Base-by-base conservation (phyloP, 2,329 filamentous ascomycete genomes). In the Chaetomiaceae sp. region DNA sequence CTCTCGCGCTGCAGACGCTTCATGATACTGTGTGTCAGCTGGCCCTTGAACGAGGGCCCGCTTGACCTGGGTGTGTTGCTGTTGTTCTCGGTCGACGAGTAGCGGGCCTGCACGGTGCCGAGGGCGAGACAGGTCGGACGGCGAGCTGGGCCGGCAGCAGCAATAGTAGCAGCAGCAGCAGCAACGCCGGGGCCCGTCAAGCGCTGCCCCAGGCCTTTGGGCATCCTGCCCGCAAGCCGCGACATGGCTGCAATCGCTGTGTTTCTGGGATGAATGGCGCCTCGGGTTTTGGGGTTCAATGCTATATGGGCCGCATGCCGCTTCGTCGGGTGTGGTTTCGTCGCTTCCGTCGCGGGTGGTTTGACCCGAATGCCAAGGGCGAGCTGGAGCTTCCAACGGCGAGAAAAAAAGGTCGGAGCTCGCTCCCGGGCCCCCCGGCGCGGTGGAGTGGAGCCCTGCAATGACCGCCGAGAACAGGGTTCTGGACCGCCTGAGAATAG, bases 21-120 rank as follows among this genome's bases (percentile, higher is more conserved):
- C 50, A 69, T 69, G 48, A 79, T 77, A 57, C 76, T 79, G 63
- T 78, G 72, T 34, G 78, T 75, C 64, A 82, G 71, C 65, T 81
- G 79, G 21, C 77, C 77, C 51, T 75, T 73, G 65, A 81, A 82
- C 10, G 59, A 59, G 7, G 55, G 48, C 29, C 60, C 59, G 27
- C 32, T 53, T 11, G 47, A 27, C 36, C 16, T 50, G 9, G 45
- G 43, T 20, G 42, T 29, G 27, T 54, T 46, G 30, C 37, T 34
- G 36, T 54, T 48, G 32, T 45, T 45, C 30, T 54, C 53, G 14
- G 54, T 56, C 33, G 58, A 58, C 11, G 48, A 38, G 53, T 53
- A 48, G 43, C 60, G 56, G 10, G 44, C 47, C 7, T 48, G 50
- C 36, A 41, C 48, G 41, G 40, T 13, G 29, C 55, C 47, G 48